Base-by-base conservation (phyloP, 169 alveolate species). In the Plasmodium chabaudi region DNA sequence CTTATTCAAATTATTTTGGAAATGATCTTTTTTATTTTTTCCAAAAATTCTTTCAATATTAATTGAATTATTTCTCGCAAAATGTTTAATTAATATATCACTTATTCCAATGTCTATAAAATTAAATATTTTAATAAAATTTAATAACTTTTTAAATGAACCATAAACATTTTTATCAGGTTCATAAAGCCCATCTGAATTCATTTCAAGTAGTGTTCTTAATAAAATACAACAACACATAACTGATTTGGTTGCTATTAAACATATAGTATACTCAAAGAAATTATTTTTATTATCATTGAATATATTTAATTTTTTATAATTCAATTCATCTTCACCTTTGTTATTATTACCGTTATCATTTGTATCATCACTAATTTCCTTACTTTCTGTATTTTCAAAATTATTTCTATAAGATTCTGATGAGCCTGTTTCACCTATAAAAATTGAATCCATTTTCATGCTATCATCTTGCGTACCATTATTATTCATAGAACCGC, bases 221-320 rank as follows among this genome's bases (percentile, higher is more conserved):
- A 92, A 72, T 19, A 88, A 55, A 57, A 84, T 72, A 56, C 93
- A 88, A 17, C 89, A 65, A 15, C 92, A 92, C 51, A 88, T 87
- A 10, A 92, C 46, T 5, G 95, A 87, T 60, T 92, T 92, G 51
- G 93, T 92, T 9, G 93, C 95, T 5, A 92, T 84, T 7, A 91
- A 64, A 49, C 90, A 51, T 23, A 84, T 60, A 42, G 84, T 39
- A 25, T 88, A 87, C 53, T 74, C 93, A 25, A 84, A 84, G n/a
- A 68, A 57, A 13, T 63, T 19, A 82, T 82, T 55, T 68, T 53
- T 69, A 15, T 60, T 19, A 19, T 49, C 49, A 39, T 27, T 63
- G 27, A 63, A 67, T 64, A 21, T 21, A n/a, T 39, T n/a, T 25
- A 23, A 68, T 42, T 27, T 3, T n/a, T 44, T 46, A 46, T 46